Base-by-base conservation (phyloP, 2,329 filamentous ascomycete species). In the Scleromitrula shiraiana region DNA sequence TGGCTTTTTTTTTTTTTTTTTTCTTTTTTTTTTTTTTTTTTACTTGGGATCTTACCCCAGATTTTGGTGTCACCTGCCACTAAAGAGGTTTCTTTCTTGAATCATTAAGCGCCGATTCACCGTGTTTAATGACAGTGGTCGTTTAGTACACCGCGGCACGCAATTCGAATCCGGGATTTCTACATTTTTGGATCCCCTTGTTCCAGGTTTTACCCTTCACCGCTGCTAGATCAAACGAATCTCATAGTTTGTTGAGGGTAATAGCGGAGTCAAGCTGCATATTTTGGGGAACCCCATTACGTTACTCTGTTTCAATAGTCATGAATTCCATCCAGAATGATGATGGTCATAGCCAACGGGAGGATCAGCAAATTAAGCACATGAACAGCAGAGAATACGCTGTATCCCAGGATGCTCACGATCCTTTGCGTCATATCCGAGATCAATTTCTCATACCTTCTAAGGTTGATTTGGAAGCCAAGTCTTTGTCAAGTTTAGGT, bases 361-460 rank as follows among this genome's bases (percentile, higher is more conserved):
- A 47, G 9, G 37, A 26, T 26, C 45, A 47, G 20, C 37, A 9
- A 35, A 22, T 22, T 44, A 44, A 41, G 42, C 53, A 59, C 54
- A 53, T 60, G 52, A 51, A 42, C 50, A 56, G 49, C 42, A 58
- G 53, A 60, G 60, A 59, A 37, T 56, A 62, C 60, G 60, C 61
- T 41, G 50, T 54, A 41, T 51, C 53, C 43, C 70, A 86, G 9
- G 83, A 88, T 64, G 65, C 67, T 0, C 69, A 78, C 56, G 83
- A 88, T 61, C 65, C 72, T n/a, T 66, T 88, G 27, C 66, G 67
- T 20, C 68, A 73, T 50, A 72, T 87, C 41, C 77, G 87, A 19
- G 67, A 78, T 15, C 76, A 91, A 57, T 95, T 93, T 63, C 72
- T 83, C 44, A 81, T 95, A 36, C 89, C 89, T 1, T 83, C 83